These are phyloP conservation scores for Oryza meyeriana DNA, from an alignment of 176 grass and related monocot genomes.

Conservation along the genomic window DNA sequence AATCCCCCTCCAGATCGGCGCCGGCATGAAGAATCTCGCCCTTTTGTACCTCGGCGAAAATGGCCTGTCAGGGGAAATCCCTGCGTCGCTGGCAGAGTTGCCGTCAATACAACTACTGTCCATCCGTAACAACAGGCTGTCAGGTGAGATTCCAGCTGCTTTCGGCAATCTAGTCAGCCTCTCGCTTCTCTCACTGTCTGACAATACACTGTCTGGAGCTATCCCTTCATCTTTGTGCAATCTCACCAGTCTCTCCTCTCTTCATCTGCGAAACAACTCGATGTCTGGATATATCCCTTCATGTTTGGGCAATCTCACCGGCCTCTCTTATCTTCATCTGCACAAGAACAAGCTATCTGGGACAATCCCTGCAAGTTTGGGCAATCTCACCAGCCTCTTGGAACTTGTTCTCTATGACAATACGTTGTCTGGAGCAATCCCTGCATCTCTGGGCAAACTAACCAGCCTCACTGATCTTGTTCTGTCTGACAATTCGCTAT, in stretches of 20 bases:
- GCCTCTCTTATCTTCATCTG: too few relatives aligned
- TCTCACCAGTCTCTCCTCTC: too few relatives aligned
- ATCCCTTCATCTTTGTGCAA: not conserved
- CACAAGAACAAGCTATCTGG: too few relatives aligned
- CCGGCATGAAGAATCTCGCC: not conserved
- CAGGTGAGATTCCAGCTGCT: not conserved
- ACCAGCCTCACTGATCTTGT: too few relatives aligned
- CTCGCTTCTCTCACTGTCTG: rapidly evolving
- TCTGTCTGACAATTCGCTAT: not conserved
- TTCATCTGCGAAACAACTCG: too few relatives aligned
- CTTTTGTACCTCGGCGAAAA: not conserved
- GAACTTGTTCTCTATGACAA: too few relatives aligned
- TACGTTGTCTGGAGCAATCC: not conserved
- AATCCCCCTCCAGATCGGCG: not conserved
- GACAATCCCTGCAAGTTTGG: too few relatives aligned
- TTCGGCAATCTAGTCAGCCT: not conserved
- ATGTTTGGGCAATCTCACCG: too few relatives aligned
- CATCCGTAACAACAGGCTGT: not conserved
- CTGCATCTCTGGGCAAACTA: too few relatives aligned
- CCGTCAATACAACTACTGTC: not conserved
- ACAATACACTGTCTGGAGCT: not conserved
- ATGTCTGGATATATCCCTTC: too few relatives aligned
- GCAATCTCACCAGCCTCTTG: too few relatives aligned
- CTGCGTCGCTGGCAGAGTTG: not conserved
- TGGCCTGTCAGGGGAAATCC: not conserved